Evolutionary conservation across 2,329 filamentous ascomycete genomes (phyloP).

Genomic region (Colletotrichum sp.): DNA sequence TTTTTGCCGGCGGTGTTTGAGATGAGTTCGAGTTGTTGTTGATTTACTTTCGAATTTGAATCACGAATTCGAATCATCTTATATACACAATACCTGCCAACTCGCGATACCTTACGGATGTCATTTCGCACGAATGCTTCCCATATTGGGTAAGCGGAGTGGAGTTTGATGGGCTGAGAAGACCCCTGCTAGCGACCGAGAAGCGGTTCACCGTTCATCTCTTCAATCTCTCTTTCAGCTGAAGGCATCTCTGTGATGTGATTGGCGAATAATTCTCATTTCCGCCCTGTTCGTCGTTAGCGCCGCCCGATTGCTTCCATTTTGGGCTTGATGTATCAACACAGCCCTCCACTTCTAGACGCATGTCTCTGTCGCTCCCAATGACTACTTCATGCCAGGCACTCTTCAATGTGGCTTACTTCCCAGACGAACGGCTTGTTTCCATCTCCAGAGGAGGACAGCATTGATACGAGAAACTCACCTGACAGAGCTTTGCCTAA

Average conservation of each 20-base stretch:
- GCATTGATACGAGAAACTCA: not conserved
- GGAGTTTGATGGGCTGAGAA: not conserved
- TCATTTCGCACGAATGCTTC: not conserved
- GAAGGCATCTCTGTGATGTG: not conserved
- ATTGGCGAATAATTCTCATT: not conserved
- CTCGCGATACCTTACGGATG: not conserved
- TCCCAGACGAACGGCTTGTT: not conserved
- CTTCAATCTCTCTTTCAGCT: not conserved
- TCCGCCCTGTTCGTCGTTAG: not conserved
- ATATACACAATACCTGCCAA: not conserved
- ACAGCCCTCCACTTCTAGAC: not conserved
- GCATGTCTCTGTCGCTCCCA: not conserved
- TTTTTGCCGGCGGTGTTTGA: not conserved
- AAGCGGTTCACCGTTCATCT: not conserved
- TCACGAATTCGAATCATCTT: not conserved
- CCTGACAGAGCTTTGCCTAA: not conserved
- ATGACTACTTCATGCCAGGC: not conserved
- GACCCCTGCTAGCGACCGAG: not conserved
- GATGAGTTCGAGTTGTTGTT: not conserved
- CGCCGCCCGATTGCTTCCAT: slow-evolving; percentile 18
- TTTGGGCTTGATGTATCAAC: slow-evolving; percentile 4
- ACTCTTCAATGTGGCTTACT: not conserved
- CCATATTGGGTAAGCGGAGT: not conserved
- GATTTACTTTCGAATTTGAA: not conserved
- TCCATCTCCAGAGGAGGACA: not conserved